Percentiles rank a stretch among this genome's conserved stretches.
Conservation (phyloP, 306 rosid species). For the Prinsepia uniflora region DNA sequence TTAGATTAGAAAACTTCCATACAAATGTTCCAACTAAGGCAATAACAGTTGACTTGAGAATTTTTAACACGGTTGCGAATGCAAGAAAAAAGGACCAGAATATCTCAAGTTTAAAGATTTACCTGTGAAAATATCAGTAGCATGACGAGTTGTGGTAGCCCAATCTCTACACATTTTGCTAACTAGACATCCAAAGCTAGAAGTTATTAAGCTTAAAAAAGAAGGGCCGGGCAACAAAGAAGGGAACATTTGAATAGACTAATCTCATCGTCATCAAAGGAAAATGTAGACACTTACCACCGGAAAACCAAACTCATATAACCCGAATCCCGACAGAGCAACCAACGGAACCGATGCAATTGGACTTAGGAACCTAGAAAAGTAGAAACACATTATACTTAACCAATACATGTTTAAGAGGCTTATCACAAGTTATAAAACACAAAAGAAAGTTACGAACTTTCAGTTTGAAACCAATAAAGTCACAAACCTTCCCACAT, state of each 20-base stretch:
- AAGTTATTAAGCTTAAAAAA: conserved; percentile 12
- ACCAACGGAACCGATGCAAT: conserved; percentile 88
- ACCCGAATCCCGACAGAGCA: conserved; percentile 84
- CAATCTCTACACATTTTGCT: conserved; percentile 87
- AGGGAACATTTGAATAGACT: not conserved
- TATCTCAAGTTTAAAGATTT: conserved; percentile 12
- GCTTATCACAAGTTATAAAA: not conserved
- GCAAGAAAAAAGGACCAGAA: conserved; percentile 9
- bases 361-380: conserved; percentile 78
- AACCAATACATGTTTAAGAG: conserved; percentile 9
- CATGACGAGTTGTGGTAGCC: conserved; percentile 75
- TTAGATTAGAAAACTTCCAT: conserved; percentile 7
- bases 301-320: conserved; percentile 81
- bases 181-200: conserved; percentile 45
- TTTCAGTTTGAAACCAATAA: not conserved
- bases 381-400: conserved; percentile 20
- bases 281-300: conserved; percentile 49
- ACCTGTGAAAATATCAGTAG: conserved; percentile 84
- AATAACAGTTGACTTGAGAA: not conserved
- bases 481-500: conserved; percentile 68
- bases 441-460: not conserved
- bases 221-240: not conserved
- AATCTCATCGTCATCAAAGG: not conserved
- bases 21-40: not conserved
- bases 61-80: not conserved